Conservation (phyloP, 768 basidiomycete genomes). For the Myochromella boudieri region DNA sequence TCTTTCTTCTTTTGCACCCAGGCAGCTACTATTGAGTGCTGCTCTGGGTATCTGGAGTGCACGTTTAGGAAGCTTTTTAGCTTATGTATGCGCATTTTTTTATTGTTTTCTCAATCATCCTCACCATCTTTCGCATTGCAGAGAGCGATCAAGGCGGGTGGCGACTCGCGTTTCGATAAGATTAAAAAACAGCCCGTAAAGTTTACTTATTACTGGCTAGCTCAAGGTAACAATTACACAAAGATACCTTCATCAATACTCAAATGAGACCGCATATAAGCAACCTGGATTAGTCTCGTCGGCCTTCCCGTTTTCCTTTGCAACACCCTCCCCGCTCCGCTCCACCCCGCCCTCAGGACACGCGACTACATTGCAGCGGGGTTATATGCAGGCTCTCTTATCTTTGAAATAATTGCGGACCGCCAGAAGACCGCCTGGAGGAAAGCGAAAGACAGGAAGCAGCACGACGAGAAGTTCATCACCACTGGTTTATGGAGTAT, state of each 20-base stretch:
- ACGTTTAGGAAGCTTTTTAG: conserved; percentile 63
- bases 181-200: conserved; percentile 37
- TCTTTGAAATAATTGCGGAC: conserved; percentile 65
- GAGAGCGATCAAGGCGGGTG: conserved; percentile 50
- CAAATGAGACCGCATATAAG: conserved; percentile 26
- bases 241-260: not conserved
- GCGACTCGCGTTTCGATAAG: conserved; percentile 65
- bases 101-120: not conserved
- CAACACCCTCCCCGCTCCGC: conserved; percentile 50
- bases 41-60: conserved; percentile 60
- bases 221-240: conserved; percentile 40
- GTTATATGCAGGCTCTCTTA: conserved; percentile 55
- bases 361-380: conserved; percentile 56
- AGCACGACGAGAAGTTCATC: conserved; percentile 73
- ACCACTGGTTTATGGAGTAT: conserved; percentile 64
- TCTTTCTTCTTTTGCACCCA: conserved; percentile 50
- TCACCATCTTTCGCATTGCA: conserved; percentile 7
- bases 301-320: conserved; percentile 69
- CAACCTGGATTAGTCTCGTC: conserved; percentile 66
- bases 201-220: conserved; percentile 64
- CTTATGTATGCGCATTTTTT: conserved; percentile 18
- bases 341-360: conserved; percentile 50
- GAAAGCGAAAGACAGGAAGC: conserved; percentile 52
- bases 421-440: conserved; percentile 67
- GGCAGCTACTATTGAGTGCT: conserved; percentile 59